These are phyloP conservation scores for Hibiscus mutabilis DNA, from an alignment of 345 rosid genomes.

Conservation along the genomic window DNA sequence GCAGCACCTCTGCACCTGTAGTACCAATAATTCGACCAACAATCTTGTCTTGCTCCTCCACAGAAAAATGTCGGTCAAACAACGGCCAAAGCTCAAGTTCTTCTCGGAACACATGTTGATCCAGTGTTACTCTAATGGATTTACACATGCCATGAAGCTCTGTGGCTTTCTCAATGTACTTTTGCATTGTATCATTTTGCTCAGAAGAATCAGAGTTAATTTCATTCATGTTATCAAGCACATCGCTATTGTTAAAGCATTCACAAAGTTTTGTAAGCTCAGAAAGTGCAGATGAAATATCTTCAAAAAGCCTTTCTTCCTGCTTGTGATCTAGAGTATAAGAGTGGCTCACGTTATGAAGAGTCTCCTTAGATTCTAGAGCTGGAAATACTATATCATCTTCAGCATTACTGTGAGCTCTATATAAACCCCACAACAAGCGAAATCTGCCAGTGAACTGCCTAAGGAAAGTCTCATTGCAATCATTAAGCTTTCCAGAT, in stretches of 20 bases:
- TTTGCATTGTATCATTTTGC: slow-evolving; percentile 16
- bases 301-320: slow-evolving; percentile 53
- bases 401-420: slow-evolving; percentile 62
- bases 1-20: slow-evolving; percentile 64
- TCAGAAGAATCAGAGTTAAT: slow-evolving; percentile 14
- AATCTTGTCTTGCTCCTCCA: slow-evolving; percentile 53
- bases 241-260: slow-evolving; percentile 13
- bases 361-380: slow-evolving; percentile 52
- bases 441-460: too few species aligned
- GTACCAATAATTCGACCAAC: slow-evolving; percentile 59
- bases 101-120: slow-evolving; percentile 51
- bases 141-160: slow-evolving; percentile 64
- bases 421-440: slow-evolving; percentile 29
- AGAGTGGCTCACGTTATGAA: slow-evolving; percentile 58
- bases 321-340: slow-evolving; percentile 58
- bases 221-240: slow-evolving; percentile 15
- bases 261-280: slow-evolving; percentile 41
- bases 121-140: slow-evolving; percentile 48
- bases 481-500: slow-evolving; percentile 1
- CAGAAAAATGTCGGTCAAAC: slow-evolving; percentile 54
- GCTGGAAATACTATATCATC: slow-evolving; percentile 66
- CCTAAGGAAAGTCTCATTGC: too few species aligned
- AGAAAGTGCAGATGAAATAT: slow-evolving; percentile 41
- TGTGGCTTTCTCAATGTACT: slow-evolving; percentile 45
- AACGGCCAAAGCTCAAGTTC: slow-evolving; percentile 65